These are phyloP conservation scores for Testicularia cyperi DNA, from an alignment of 1,284 basidiomycete species.

Conservation along the genomic window DNA sequence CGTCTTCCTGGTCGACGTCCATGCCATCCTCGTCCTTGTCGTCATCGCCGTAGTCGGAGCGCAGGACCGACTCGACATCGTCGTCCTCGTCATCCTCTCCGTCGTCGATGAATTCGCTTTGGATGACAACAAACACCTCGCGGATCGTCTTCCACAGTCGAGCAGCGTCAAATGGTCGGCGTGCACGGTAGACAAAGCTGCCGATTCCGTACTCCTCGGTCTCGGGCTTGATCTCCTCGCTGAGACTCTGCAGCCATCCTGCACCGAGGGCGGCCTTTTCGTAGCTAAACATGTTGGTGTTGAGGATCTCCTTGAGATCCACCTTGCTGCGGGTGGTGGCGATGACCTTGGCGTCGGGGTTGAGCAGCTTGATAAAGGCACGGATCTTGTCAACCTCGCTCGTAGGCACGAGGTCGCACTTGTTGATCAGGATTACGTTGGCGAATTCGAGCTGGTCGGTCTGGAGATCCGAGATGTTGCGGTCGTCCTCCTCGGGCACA, in stretches of 20 bases:
- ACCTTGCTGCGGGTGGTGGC: conserved; percentile 58
- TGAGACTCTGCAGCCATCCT: conserved; percentile 63
- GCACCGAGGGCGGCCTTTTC: conserved; percentile 62
- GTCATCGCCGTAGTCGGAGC: conserved; percentile 2
- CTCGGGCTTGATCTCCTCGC: conserved; percentile 62
- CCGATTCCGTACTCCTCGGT: conserved; percentile 60
- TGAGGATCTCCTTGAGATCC: conserved; percentile 60
- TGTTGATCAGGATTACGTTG: conserved; percentile 63
- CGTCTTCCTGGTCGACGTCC: conserved; percentile 19
- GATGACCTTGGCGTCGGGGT: conserved; percentile 62
- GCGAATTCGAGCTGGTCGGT: conserved; percentile 62
- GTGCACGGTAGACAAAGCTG: conserved; percentile 48
- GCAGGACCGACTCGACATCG: conserved; percentile 6
- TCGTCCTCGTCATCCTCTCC: conserved; percentile 38
- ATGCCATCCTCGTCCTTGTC: conserved; percentile 6
- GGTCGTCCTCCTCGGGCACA: conserved; percentile 62
- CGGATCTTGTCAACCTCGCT: conserved; percentile 58
- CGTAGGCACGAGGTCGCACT: conserved; percentile 59
- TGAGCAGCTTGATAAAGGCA: conserved; percentile 61
- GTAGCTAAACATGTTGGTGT: conserved; percentile 61
- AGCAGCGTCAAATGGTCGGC: conserved; percentile 62
- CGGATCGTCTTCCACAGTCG: conserved; percentile 63
- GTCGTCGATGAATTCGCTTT: conserved; percentile 59
- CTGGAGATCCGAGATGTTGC: conserved; percentile 63
- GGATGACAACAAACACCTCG: conserved; percentile 62